phyloP scores from a whole-genome alignment of 306 rosid genomes.

The Gastrolobium villosum region DNA sequence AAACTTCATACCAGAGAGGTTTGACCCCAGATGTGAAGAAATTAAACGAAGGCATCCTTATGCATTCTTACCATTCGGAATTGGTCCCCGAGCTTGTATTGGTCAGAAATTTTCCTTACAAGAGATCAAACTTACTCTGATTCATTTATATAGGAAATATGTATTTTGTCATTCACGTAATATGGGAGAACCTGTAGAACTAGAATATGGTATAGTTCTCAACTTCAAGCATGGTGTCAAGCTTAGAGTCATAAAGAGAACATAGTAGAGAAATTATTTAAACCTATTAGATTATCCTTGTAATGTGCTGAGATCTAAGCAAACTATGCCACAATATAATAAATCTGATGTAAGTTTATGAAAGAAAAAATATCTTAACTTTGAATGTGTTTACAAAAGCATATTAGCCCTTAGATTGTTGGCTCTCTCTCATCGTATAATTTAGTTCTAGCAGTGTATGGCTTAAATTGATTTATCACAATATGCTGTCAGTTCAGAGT shows the following conservation, averaged over 20 bases:
- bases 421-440: too few species aligned
- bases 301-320: not conserved
- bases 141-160: conserved; percentile 79
- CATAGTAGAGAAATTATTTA: not conserved
- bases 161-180: conserved; percentile 73
- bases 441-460: too few species aligned
- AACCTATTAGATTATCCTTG: conserved; percentile 2
- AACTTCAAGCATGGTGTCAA: conserved; percentile 89
- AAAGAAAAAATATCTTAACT: too few species aligned
- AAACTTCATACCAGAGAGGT: conserved; percentile 90
- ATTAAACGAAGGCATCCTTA: conserved; percentile 86
- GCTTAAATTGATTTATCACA: too few species aligned
- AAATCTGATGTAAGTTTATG: too few species aligned
- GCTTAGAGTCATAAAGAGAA: conserved; percentile 72
- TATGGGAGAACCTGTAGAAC: conserved; percentile 82
- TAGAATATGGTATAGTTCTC: conserved; percentile 88
- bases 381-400: too few species aligned
- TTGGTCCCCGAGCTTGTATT: conserved; percentile 93
- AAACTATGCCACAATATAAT: not conserved
- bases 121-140: conserved; percentile 83
- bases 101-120: conserved; percentile 84
- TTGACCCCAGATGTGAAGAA: conserved; percentile 82
- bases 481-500: too few species aligned
- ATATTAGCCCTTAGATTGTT: too few species aligned
- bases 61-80: conserved; percentile 90